Evolutionary conservation across 345 rosid species (phyloP), one percentile per base, ranked within the genome.

Genomic region (Passiflora organensis): DNA sequence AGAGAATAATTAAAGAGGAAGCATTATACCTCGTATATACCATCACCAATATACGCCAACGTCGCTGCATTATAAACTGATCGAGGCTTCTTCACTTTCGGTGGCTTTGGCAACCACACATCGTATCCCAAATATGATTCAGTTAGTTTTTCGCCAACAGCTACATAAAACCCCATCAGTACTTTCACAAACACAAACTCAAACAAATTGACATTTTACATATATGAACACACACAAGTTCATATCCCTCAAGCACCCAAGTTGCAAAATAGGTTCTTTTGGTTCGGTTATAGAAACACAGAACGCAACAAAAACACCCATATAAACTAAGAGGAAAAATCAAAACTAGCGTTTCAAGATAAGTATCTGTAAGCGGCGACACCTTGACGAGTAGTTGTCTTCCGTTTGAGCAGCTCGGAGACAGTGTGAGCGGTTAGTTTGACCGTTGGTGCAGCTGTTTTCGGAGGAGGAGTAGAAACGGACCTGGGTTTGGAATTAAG

Each of bases 31-130:
- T 91, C 93, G 17, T 79, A 88, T 53, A 88, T 76, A 39, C 93
- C 75, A 69, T 91, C 96, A 48, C 94, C 95, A 9, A 79, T 59
- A 41, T 73, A 76, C 12, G 84, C 80, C 21, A 76, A 48, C 14
- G 58, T 51, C 2, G 78, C 67, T 1, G 78, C 76, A 71, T 81
- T 81, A 58, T 50, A 81, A 6, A 69, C 70, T 0, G 83, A 77
- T 23, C 83, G 80, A 60, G 91, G 85, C 79, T 84, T 84, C 72
- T 73, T 81, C 15, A 84, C 83, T 68, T 77, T 77, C 0, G 91
- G 91, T 13, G 85, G 77, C 32, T 57, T 62, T 0, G 85, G 87
- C 68, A 81, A 28, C 91, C 85, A 84, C 59, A 21, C 59, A 17
- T 81, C 87, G n/a, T 69, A 81, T 41, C 91, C 91, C 72, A 77